Base-by-base conservation (phyloP, 768 basidiomycete species). In the Psilocybe subaeruginosa region DNA sequence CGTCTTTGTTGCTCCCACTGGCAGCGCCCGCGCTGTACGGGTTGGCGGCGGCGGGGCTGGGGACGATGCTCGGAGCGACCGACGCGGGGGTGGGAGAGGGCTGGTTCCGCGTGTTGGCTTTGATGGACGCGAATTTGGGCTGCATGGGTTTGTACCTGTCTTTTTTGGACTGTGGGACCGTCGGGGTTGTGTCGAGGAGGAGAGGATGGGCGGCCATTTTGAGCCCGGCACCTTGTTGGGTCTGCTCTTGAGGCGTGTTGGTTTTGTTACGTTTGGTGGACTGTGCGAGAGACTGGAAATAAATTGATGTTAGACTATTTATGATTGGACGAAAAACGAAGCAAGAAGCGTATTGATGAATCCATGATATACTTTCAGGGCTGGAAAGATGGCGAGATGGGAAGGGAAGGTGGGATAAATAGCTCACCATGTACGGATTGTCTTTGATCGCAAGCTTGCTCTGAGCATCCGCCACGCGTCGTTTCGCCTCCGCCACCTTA, bases 101-200 rank as follows among this genome's bases (percentile, higher is more conserved):
- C 56, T 70, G 68, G 60, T 87, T 90, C n/a, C 93, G 86, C 8
- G 84, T 83, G 67, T 97, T 96, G 17, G 89, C 93, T 80, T 91
- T 95, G 74, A 97, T 95, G 3, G 94, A 93, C 0, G 96, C 93
- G 73, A 99, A 99, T 75, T 99, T 99, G 53, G 97, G 97, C 64
- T 96, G 95, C 96, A 99, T 98, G 16, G 97, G 95, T 72, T 96
- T 97, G 76, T 97, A 97, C 63, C 91, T 79, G 73, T 97, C 93
- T 74, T 96, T 94, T 76, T 92, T 92, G 29, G 88, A 89, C 74
- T 89, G 88, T 2, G 82, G 84, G 3, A 82, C 29, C 2, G 77
- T 69, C 6, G 84, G 78, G 0, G 89, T 83, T 3, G 79, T 82
- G 48, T 95, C 93, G 39, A 95, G 80, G 27, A 97, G 74, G 23